Conservation (phyloP, 192 early-diverging fungal species). For the Neocallimastix lanati region DNA sequence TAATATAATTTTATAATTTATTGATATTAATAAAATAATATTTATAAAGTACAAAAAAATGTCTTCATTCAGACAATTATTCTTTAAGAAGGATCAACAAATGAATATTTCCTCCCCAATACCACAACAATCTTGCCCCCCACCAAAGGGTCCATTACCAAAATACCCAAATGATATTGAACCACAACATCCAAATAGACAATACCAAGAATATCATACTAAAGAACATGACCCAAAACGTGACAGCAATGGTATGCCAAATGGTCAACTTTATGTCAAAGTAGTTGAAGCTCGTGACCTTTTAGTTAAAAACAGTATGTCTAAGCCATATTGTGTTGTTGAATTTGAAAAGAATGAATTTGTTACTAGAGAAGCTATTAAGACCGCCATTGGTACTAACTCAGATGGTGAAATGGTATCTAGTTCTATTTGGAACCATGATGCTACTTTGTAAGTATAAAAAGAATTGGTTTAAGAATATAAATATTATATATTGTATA, state of each 20-base stretch:
- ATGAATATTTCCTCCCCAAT: neutral
- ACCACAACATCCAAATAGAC: neutral
- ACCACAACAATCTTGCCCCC: neutral
- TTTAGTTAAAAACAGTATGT: slow-evolving; percentile 3
- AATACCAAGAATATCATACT: neutral
- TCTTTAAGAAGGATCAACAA: neutral
- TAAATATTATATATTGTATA: too few species aligned
- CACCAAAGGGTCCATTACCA: neutral
- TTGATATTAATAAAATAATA: too few species aligned
- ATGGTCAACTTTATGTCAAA: slow-evolving; percentile 19
- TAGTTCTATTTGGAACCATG: slow-evolving; percentile 25
- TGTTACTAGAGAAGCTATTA: slow-evolving; percentile 22
- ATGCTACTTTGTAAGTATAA: slow-evolving; percentile 28
- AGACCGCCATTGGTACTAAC: neutral
- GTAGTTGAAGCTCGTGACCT: slow-evolving; percentile 27
- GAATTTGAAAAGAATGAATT: slow-evolving; percentile 38
- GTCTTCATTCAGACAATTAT: neutral
- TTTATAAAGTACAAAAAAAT: neutral
- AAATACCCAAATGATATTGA: neutral
- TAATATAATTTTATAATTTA: too few species aligned
- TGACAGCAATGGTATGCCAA: neutral
- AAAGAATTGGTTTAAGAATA: too few species aligned
- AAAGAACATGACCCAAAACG: neutral
- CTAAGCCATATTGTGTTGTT: slow-evolving; percentile 28
- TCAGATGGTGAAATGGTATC: slow-evolving; percentile 1